Evolutionary conservation across 23 red algal genomes (phyloP), one percentile per base, ranked within the genome.

Genomic region (Pyropia yezoensis): DNA sequence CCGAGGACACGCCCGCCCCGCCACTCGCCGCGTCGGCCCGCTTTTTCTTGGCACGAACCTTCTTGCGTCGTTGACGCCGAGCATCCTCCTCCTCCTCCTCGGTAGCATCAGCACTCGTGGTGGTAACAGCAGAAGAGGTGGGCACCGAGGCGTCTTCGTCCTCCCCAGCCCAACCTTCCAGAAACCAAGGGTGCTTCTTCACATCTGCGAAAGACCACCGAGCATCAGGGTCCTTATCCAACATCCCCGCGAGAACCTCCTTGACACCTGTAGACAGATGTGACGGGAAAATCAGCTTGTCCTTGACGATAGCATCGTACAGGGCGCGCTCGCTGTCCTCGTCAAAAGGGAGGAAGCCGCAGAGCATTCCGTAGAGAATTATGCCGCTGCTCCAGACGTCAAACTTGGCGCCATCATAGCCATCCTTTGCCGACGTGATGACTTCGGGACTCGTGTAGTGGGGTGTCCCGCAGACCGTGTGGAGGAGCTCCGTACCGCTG

Each of bases 371-470:
- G 33, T 88, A 95, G 27, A 95, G 65, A 87, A 95, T 95, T 19
- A 95, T 62, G n/a, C 90, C 90, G n/a, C 81, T 78, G 26, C 81
- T 84, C 90, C 90, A 95, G 3, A 95, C 75, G 49, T 95, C 90
- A 51, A 81, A 76, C 69, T 95, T 85, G 61, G 65, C 67, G 50
- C 90, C 90, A 25, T 85, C 82, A 53, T 95, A 95, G 28, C 81
- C 82, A 3, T 79, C 34, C n/a, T 66, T 62, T 14, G 81, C 81
- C 2, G 68, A 75, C 24, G 77, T 95, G 67, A 95, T 88, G 25
- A 95, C 88, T 52, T 95, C 90, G n/a, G 90, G 90, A 0, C 81
- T 77, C 17, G 85, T 83, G 66, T 95, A 95, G 51, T 95, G 90
- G 8, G 90, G 90, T 18, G 90, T 88, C 16, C 91, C 91, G 71